Evolutionary conservation across 768 basidiomycete genomes (phyloP).

Genomic region (Strobilomyces echinocephalus): DNA sequence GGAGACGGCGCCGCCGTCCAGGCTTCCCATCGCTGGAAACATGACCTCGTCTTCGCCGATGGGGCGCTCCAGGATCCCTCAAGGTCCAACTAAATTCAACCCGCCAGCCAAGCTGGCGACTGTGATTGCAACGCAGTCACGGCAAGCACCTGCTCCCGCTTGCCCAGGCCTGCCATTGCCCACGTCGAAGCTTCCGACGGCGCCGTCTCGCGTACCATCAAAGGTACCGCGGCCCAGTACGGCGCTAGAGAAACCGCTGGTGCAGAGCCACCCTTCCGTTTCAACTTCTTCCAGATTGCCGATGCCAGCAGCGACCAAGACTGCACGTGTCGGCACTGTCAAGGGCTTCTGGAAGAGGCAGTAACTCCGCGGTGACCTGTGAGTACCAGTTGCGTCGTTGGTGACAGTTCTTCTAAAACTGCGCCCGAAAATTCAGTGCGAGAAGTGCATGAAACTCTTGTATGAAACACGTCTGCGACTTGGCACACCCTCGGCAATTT

Average conservation of each 20-base stretch:
- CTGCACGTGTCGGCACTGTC: conserved; percentile 22
- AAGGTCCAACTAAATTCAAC: conserved; percentile 22
- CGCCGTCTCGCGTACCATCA: conserved; percentile 13
- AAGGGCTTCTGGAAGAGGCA: conserved; percentile 31
- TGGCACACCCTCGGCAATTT: background rate
- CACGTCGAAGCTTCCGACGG: conserved; percentile 19
- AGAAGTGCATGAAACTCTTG: conserved; percentile 1
- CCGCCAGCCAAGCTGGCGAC: conserved; percentile 29
- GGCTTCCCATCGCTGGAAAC: conserved; percentile 10
- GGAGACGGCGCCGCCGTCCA: conserved; percentile 6
- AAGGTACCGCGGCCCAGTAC: conserved; percentile 7
- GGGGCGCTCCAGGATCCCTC: conserved; percentile 18
- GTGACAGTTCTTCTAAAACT: background rate
- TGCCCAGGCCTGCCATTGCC: conserved; percentile 2
- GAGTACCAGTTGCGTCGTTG: background rate
- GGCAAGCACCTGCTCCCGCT: conserved; percentile 1
- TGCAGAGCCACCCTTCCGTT: background rate
- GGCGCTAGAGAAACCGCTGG: conserved; percentile 4
- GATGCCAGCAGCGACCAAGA: conserved; percentile 24
- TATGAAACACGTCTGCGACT: conserved; percentile 5
- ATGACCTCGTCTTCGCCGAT: conserved; percentile 4
- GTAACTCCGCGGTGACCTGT: conserved; percentile 9
- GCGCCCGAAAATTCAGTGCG: background rate
- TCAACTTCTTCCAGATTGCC: conserved; percentile 17
- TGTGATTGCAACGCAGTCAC: conserved; percentile 26